Percentiles rank a stretch among this genome's conserved stretches.
Evolutionary conservation across 176 grass and related monocot genomes (phyloP).

Genomic region (Puya raimondii): DNA sequence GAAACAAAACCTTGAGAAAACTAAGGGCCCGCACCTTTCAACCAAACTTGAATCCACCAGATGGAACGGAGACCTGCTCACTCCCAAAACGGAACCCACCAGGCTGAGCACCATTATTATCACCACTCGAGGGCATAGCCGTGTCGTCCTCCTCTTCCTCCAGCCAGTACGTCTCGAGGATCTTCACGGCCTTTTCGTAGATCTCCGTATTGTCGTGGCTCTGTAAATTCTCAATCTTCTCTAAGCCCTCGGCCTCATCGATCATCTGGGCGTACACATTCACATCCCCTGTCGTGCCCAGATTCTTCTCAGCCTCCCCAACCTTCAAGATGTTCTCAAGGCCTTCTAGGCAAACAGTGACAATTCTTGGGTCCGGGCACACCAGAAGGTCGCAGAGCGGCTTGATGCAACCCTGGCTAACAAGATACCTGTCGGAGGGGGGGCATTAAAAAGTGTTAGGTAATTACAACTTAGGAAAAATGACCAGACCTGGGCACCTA

Average conservation of each 20-base stretch:
- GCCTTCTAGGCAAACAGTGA: constrained; percentile 83
- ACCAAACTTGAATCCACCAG: background rate
- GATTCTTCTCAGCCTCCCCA: constrained; percentile 65
- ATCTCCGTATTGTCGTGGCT: constrained; percentile 90
- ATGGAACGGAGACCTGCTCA: constrained; percentile 24
- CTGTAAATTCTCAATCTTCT: constrained; percentile 96
- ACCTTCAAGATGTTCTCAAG: constrained; percentile 87
- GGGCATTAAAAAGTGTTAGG: background rate
- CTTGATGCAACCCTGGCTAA: constrained; percentile 85
- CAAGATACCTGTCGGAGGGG: constrained; percentile 46
- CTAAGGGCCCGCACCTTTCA: background rate
- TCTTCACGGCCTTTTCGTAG: constrained; percentile 92
- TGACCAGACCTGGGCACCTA: background rate
- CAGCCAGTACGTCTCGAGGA: constrained; percentile 77
- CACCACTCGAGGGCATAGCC: constrained; percentile 41
- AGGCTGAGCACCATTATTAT: constrained; percentile 50
- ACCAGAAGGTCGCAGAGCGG: constrained; percentile 83
- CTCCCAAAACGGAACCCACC: constrained; percentile 80
- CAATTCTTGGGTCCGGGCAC: constrained; percentile 77
- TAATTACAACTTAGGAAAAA: background rate
- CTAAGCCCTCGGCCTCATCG: constrained; percentile 85
- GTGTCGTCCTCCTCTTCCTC: constrained; percentile 75
- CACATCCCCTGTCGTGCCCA: constrained; percentile 44
- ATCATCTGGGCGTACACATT: constrained; percentile 71
- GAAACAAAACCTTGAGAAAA: background rate